phyloP scores from a whole-genome alignment of 2,329 filamentous ascomycete species.

The Aspergillus calidoustus region DNA sequence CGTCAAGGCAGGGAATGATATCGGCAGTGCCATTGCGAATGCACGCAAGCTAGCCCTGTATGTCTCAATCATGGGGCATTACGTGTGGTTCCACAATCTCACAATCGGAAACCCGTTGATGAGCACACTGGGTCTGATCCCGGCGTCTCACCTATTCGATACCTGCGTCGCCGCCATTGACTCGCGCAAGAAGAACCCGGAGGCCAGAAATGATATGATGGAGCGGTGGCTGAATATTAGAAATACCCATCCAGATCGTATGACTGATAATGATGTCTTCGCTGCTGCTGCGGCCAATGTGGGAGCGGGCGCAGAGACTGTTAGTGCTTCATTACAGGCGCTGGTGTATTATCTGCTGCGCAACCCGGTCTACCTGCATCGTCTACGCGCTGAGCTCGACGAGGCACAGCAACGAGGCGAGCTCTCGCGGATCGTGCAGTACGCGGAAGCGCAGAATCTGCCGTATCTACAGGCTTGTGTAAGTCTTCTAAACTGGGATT shows the following conservation, averaged over 20 bases:
- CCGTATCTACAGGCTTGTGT: constrained; percentile 37
- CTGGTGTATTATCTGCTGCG: constrained; percentile 39
- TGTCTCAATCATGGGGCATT: constrained; percentile 1
- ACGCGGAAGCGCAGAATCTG: constrained; percentile 30
- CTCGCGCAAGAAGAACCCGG: constrained; percentile 1
- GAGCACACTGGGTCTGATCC: constrained; percentile 1
- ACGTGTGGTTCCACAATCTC: constrained; percentile 6
- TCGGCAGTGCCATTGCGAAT: constrained; percentile 11
- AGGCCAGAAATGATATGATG: constrained; percentile 5
- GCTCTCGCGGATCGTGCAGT: constrained; percentile 16
- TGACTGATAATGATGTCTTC: constrained; percentile 36
- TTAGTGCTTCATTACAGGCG: constrained; percentile 36
- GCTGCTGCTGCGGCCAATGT: constrained; percentile 36
- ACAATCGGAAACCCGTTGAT: constrained; percentile 4
- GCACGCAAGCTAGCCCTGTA: constrained; percentile 18
- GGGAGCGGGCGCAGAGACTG: constrained; percentile 42
- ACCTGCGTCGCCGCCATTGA: background rate
- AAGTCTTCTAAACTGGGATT: background rate
- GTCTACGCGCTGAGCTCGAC: constrained; percentile 5
- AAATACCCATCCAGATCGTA: constrained; percentile 17
- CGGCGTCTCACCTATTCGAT: constrained; percentile 3
- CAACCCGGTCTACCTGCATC: constrained; percentile 16
- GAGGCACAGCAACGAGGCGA: constrained; percentile 6
- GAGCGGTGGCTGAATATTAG: constrained; percentile 9
- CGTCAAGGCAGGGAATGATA: background rate